Percentiles rank a stretch among this genome's conserved stretches.
These are phyloP conservation scores for Trypanosoma vivax DNA, from an alignment of 208 protist genomes.

Conservation along the genomic window DNA sequence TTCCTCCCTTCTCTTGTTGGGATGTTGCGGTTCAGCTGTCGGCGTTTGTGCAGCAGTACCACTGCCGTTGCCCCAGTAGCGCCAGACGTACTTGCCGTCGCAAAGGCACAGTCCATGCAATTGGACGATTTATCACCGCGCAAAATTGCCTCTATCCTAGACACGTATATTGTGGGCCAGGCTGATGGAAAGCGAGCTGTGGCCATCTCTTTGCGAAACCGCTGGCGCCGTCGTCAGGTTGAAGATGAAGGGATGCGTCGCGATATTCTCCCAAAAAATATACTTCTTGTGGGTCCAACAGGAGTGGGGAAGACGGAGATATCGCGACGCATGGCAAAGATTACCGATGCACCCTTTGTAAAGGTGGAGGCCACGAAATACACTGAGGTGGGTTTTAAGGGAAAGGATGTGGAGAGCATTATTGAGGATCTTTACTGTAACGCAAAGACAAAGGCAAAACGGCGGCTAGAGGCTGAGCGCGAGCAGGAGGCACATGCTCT, in stretches of 20 bases:
- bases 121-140: conserved; percentile 82
- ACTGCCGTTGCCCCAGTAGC: conserved; percentile 43
- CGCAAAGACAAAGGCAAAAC: conserved; percentile 84
- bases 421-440: conserved; percentile 93
- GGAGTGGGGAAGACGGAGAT: conserved; percentile 95
- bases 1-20: too few species aligned
- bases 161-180: conserved; percentile 96
- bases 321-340: conserved; percentile 92
- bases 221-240: conserved; percentile 87
- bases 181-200: conserved; percentile 93
- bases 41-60: conserved; percentile 27
- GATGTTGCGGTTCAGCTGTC: conserved; percentile 57
- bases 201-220: conserved; percentile 95
- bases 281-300: conserved; percentile 90
- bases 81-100: conserved; percentile 48
- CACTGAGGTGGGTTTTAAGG: conserved; percentile 95
- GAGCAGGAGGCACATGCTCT: conserved; percentile 68
- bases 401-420: conserved; percentile 95
- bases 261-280: conserved; percentile 92
- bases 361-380: conserved; percentile 99
- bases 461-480: conserved; percentile 52
- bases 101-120: conserved; percentile 44
- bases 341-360: conserved; percentile 96
- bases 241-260: conserved; percentile 57
- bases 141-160: conserved; percentile 89